Percentiles rank a stretch among this genome's conserved stretches.
Evolutionary conservation across 2,329 filamentous ascomycete genomes (phyloP).

Genomic region (Dryadomyces sulphureus): DNA sequence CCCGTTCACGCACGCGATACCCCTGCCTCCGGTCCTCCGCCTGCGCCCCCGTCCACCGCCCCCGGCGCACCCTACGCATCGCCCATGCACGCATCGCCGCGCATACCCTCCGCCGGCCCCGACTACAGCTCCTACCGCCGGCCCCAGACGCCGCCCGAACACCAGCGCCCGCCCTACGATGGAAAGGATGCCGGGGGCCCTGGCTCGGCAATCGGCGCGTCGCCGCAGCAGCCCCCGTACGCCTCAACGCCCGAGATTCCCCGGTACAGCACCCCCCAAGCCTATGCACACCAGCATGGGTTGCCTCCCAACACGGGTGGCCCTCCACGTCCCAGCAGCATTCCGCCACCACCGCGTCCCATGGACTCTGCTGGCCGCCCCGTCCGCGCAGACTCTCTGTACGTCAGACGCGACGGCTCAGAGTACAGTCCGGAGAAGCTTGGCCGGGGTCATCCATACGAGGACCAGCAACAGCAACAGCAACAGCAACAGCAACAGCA

Average conservation of each 20-base stretch:
- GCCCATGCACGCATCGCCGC: constrained; percentile 38
- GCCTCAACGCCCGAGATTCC: constrained; percentile 39
- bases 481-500: constrained; percentile 12
- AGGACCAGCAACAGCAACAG: constrained; percentile 23
- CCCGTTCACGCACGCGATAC: constrained; percentile 21
- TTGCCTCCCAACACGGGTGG: constrained; percentile 27
- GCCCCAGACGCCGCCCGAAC: constrained; percentile 56
- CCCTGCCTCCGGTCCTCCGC: constrained; percentile 16
- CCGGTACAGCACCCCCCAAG: constrained; percentile 44
- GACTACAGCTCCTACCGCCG: constrained; percentile 50
- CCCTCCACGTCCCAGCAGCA: constrained; percentile 33
- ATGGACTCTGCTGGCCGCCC: constrained; percentile 28
- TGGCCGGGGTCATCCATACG: constrained; percentile 29
- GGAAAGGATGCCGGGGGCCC: constrained; percentile 26
- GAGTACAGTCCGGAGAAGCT: constrained; percentile 41
- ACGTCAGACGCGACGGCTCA: constrained; percentile 30
- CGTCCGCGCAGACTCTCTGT: constrained; percentile 17
- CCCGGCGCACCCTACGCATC: not conserved
- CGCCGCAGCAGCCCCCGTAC: constrained; percentile 25
- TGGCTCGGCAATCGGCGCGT: constrained; percentile 24
- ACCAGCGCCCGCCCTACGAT: constrained; percentile 31
- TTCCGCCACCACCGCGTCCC: constrained; percentile 24
- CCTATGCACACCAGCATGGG: constrained; percentile 32
- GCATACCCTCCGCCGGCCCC: constrained; percentile 36
- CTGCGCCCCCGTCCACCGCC: not conserved